These are phyloP conservation scores for Chaetoceros muelleri DNA, from an alignment of 108 stramenopile species.

Conservation along the genomic window DNA sequence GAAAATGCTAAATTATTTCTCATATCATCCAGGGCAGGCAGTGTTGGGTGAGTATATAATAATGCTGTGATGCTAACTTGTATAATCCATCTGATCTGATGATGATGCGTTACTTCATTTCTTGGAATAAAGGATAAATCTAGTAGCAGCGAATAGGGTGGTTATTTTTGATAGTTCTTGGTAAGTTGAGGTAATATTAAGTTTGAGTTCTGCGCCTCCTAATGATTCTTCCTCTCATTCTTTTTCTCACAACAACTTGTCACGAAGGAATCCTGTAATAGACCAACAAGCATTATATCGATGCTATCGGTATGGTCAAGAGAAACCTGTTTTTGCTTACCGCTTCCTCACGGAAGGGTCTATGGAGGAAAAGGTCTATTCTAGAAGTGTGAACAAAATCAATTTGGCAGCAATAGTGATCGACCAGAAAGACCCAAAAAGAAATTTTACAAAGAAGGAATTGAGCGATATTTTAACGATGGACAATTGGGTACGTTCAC, in stretches of 20 bases:
- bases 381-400: constrained; percentile 45
- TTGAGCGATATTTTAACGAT: constrained; percentile 30
- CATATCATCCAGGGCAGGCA: constrained; percentile 1
- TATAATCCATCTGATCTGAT: too few species aligned
- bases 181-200: too few species aligned
- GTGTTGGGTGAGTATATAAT: too few species aligned
- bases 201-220: too few species aligned
- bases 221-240: too few species aligned
- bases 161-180: background rate
- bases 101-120: too few species aligned
- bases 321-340: constrained; percentile 52
- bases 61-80: too few species aligned
- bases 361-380: constrained; percentile 73
- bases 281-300: constrained; percentile 7
- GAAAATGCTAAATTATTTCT: constrained; percentile 2
- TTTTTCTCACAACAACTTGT: too few species aligned
- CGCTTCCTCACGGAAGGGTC: constrained; percentile 63
- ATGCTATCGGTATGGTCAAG: constrained; percentile 62
- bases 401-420: constrained; percentile 46
- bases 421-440: constrained; percentile 40
- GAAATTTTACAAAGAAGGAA: constrained; percentile 43
- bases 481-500: constrained; percentile 58
- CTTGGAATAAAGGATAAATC: too few species aligned
- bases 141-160: background rate
- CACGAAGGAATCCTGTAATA: background rate